These are phyloP conservation scores for Carex sylvatica DNA, from an alignment of 202 grass and related monocot species.

Conservation along the genomic window DNA sequence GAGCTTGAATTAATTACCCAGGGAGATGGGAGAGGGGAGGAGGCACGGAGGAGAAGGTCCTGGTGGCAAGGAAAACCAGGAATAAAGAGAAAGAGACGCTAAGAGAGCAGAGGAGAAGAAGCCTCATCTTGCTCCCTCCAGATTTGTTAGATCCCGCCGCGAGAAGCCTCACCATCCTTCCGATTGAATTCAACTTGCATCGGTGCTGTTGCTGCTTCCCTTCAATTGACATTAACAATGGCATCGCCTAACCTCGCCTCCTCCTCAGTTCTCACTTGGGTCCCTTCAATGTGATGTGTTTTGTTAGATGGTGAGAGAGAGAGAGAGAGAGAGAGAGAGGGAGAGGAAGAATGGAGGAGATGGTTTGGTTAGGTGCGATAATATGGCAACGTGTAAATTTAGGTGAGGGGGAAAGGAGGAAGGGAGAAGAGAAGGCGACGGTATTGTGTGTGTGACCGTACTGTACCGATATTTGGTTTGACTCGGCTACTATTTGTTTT, in stretches of 20 bases:
- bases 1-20: background rate
- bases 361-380: background rate
- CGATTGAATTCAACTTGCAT: constrained; percentile 28
- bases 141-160: constrained; percentile 12
- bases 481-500: background rate
- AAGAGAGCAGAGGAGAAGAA: constrained; percentile 29
- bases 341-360: background rate
- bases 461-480: background rate
- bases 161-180: constrained; percentile 6
- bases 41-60: constrained; percentile 18
- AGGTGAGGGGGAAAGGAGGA: background rate
- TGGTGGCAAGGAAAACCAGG: constrained; percentile 36
- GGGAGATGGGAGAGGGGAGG: constrained; percentile 17
- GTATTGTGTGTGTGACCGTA: background rate
- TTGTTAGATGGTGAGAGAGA: background rate
- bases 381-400: background rate
- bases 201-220: constrained; percentile 19
- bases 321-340: background rate
- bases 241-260: background rate
- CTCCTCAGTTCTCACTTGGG: background rate
- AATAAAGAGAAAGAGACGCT: constrained; percentile 31
- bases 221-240: constrained; percentile 9
- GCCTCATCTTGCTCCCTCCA: constrained; percentile 24
- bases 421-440: background rate
- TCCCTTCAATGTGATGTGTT: too few relatives aligned